Evolutionary conservation across 2,329 filamentous ascomycete species (phyloP), one percentile per base, ranked within the genome.

Genomic region (Zalaria obscura): DNA sequence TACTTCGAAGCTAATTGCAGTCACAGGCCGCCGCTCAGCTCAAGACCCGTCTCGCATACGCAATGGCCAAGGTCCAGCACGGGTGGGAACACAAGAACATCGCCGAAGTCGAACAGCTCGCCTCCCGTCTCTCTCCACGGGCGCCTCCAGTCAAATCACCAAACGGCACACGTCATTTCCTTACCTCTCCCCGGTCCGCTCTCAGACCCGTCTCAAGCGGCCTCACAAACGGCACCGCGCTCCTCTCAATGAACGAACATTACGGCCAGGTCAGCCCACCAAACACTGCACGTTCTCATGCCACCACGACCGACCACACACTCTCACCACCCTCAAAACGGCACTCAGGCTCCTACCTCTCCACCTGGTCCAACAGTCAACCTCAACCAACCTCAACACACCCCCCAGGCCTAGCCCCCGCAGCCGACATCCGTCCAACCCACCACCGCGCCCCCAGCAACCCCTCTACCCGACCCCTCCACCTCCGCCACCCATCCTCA

Each of bases 51-150:
- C 72, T 96, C 27, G 85, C 86, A 5, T 95, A 95, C 60, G 89
- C 89, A 48, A 91, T 93, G 74, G 74, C 93, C 56, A 95, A 94
- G 61, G 83, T 95, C 34, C 85, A 86, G 57, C 79, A 93, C 55
- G 86, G 85, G 44, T 91, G 87, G 81, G 83, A 93, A 61, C 73
- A 79, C 39, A 78, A 81, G 48, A 78, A 77, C 11, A 76, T 91
- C 44, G 78, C 82, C 42, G 83, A 89, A 60, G 75, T 89, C 27
- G 85, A 89, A 61, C 76, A 75, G 37, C 64, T 85, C 34, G 84
- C 83, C 1, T 72, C 72, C 44, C 73, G 69, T 18, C 44, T 48
- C 7, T 46, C 46, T 11, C 39, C 11, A 42, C 40, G n/a, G 27
- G 39, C n/a, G 39, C 38, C 4, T 47, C 44, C 7, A 40, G 43